Conservation (phyloP, 108 stramenopile species). For the Schizochytrium sp. region DNA sequence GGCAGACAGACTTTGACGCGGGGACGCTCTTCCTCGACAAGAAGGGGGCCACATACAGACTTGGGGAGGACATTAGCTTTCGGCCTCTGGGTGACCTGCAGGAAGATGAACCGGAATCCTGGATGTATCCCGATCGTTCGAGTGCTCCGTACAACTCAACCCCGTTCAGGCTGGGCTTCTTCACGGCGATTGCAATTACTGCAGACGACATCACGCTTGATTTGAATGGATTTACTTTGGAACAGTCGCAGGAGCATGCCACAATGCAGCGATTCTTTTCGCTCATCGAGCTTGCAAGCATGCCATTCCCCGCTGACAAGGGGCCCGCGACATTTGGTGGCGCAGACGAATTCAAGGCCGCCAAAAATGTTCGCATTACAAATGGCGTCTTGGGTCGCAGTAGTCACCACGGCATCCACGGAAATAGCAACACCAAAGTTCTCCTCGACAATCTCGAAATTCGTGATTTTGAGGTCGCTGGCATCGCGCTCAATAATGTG, state of each 20-base stretch:
- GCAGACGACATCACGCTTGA: conserved; percentile 20
- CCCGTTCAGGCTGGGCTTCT: conserved; percentile 26
- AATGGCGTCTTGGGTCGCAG: conserved; percentile 20
- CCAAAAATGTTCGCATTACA: not conserved
- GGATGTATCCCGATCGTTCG: not conserved
- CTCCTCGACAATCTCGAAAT: conserved; percentile 4
- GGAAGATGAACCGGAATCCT: not conserved
- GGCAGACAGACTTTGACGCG: not conserved
- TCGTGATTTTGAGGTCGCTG: conserved; percentile 25
- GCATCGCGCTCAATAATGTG: conserved; percentile 23
- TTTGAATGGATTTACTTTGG: conserved; percentile 22
- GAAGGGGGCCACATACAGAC: not conserved
- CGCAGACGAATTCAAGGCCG: not conserved
- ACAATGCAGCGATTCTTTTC: conserved; percentile 36
- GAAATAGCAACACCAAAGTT: conserved; percentile 27
- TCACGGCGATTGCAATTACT: conserved; percentile 24
- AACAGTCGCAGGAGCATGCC: conserved; percentile 23
- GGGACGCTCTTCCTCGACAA: not conserved
- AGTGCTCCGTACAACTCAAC: not conserved
- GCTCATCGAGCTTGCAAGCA: conserved; percentile 26
- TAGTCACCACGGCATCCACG: conserved; percentile 38
- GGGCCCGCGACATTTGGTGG: not conserved
- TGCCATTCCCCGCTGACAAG: conserved; percentile 13
- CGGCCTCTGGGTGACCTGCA: not conserved
- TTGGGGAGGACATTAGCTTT: not conserved